Conservation (phyloP, 169 alveolate genomes). For the Besnoitia besnoiti region DNA sequence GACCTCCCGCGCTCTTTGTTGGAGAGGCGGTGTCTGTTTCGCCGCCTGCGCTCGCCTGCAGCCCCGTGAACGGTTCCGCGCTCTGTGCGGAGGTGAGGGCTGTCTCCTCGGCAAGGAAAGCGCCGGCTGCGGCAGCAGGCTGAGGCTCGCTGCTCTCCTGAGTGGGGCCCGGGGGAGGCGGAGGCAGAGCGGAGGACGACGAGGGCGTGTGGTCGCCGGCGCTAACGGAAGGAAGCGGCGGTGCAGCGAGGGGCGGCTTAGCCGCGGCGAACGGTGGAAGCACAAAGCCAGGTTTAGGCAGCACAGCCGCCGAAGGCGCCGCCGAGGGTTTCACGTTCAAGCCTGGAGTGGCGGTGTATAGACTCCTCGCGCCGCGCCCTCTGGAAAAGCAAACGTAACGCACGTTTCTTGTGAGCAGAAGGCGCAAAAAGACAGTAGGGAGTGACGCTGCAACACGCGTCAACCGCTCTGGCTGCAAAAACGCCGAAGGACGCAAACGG, state of each 20-base stretch:
- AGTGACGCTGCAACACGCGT: not conserved
- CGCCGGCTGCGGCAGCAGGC: no score
- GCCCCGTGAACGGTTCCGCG: no score
- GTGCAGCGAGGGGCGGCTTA: not conserved
- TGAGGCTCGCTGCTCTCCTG: no score
- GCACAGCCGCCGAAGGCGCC: not conserved
- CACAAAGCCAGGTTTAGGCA: constrained; percentile 1
- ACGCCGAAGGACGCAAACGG: no score
- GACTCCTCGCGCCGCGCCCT: constrained; percentile 61
- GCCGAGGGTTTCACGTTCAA: not conserved
- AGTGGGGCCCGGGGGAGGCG: no score
- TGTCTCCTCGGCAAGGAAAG: no score
- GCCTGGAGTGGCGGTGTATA: constrained; percentile 70
- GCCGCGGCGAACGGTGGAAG: not conserved
- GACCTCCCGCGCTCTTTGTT: no score
- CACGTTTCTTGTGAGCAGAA: no score
- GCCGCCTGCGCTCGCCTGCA: no score
- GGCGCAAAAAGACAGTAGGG: not conserved
- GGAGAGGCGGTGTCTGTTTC: not conserved
- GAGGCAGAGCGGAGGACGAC: no score
- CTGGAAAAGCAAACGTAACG: not conserved
- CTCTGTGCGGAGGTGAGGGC: no score
- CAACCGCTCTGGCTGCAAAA: no score
- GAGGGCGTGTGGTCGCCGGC: not conserved
- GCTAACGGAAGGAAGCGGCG: not conserved